These are phyloP conservation scores for Debaryomycetaceae sp. DNA, from an alignment of 1,139 yeast genomes.

Conservation along the genomic window DNA sequence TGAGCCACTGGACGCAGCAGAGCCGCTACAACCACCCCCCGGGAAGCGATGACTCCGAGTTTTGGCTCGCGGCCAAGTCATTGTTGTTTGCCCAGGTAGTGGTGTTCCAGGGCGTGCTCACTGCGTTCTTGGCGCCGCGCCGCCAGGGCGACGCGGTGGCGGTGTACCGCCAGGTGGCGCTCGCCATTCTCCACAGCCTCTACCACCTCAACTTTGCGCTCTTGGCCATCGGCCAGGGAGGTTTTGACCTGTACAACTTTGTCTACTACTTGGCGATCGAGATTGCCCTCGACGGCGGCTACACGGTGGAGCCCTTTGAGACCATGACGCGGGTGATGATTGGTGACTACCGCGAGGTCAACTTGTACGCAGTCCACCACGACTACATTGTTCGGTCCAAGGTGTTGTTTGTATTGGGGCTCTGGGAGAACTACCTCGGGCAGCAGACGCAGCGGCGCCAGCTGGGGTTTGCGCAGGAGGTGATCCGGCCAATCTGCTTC, in stretches of 20 bases:
- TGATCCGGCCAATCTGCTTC: conserved; percentile 41
- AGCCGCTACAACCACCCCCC: conserved; percentile 20
- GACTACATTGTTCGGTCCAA: conserved; percentile 43
- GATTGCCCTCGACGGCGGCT: conserved; percentile 26
- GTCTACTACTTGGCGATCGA: conserved; percentile 54
- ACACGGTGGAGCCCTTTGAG: conserved; percentile 28
- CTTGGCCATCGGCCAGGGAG: conserved; percentile 62
- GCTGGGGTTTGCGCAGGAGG: conserved; percentile 20
- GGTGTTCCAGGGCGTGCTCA: conserved; percentile 52
- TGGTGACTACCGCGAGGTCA: conserved; percentile 35
- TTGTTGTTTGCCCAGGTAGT: conserved; percentile 48
- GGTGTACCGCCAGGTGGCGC: conserved; percentile 24
- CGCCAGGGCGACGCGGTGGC: neutral
- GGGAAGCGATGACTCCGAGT: conserved; percentile 9
- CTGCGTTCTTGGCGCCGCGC: conserved; percentile 26
- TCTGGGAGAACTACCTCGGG: conserved; percentile 55
- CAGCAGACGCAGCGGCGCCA: conserved; percentile 18
- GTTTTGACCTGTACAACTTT: conserved; percentile 66
- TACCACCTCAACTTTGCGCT: conserved; percentile 53
- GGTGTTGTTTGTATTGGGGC: conserved; percentile 52
- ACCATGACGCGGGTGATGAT: conserved; percentile 36
- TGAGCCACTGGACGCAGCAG: conserved; percentile 21
- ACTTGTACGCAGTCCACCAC: conserved; percentile 28
- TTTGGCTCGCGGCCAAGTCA: conserved; percentile 38
- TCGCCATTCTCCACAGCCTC: conserved; percentile 41